A percentile compares a stretch with the other conserved stretches of the same genome.
Conservation (phyloP, 257 asterid genomes). For the Jaltomata sinuosa region DNA sequence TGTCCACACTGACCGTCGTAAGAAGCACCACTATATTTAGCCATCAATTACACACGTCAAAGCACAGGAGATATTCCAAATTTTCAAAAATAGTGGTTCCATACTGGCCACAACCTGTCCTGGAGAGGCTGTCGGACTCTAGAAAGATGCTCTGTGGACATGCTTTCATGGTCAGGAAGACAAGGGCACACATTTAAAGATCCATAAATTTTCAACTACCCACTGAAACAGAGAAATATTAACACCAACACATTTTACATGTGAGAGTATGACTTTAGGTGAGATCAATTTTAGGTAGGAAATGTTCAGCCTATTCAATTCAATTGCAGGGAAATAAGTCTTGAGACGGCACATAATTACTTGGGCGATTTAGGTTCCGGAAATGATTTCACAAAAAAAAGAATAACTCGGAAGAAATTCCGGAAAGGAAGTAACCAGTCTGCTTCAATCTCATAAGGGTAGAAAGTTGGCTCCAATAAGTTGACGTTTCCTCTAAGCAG, state of each 20-base stretch:
- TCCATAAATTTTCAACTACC: constrained; percentile 13
- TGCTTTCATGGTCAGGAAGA: background rate
- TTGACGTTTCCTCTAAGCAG: background rate
- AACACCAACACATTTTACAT: background rate
- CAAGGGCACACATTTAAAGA: background rate
- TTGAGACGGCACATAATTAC: background rate
- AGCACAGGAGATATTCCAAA: background rate
- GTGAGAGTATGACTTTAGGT: background rate
- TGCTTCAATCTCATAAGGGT: background rate
- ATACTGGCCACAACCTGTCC: constrained; percentile 3
- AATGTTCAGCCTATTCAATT: background rate
- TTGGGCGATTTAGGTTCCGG: background rate
- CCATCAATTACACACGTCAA: background rate
- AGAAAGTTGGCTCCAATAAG: background rate
- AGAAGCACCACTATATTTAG: background rate
- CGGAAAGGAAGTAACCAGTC: background rate
- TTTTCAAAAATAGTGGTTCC: background rate
- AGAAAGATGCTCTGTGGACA: background rate
- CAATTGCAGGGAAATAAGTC: background rate
- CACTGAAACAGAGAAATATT: constrained; percentile 2
- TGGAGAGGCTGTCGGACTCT: constrained; percentile 4
- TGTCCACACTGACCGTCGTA: background rate
- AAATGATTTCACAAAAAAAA: background rate
- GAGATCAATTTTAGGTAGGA: background rate
- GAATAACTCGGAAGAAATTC: background rate